A percentile compares a stretch with the other conserved stretches of the same genome.
Conservation (phyloP, 441 rosid genomes). For the Corymbia calophylla region DNA sequence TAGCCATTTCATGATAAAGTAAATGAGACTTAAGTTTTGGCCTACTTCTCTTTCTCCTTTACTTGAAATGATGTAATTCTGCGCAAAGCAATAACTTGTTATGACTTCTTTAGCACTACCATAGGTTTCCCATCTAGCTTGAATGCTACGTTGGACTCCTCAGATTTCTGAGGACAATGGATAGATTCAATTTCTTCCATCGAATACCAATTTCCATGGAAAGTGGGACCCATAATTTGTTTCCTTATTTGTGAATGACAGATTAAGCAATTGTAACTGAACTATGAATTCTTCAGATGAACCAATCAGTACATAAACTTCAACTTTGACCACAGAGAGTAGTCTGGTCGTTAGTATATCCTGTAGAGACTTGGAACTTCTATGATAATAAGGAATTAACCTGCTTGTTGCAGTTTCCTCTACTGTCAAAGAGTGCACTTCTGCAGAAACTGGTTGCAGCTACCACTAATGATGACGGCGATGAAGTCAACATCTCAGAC, state of each 20-base stretch:
- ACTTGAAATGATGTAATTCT: neutral
- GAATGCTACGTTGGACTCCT: neutral
- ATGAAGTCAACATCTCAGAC: constrained; percentile 52
- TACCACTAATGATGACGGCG: constrained; percentile 27
- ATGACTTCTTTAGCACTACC: neutral
- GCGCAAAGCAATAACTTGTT: neutral
- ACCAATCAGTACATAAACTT: neutral
- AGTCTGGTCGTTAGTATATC: neutral
- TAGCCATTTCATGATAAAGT: neutral
- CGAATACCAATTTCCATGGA: neutral
- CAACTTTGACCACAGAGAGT: neutral
- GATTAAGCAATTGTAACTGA: neutral
- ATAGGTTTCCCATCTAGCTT: neutral
- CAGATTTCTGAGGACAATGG: neutral
- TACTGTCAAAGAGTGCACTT: constrained; percentile 58
- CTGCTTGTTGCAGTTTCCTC: constrained; percentile 57
- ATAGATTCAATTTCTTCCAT: neutral
- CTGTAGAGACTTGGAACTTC: neutral
- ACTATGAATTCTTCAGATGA: neutral
- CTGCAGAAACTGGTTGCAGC: constrained; percentile 53
- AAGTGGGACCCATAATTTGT: neutral
- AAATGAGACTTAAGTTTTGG: neutral
- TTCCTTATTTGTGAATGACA: neutral
- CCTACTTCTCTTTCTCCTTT: neutral
- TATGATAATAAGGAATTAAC: neutral